Evolutionary conservation across 140 eudicot species (phyloP).

Genomic region (Anethum foeniculum): DNA sequence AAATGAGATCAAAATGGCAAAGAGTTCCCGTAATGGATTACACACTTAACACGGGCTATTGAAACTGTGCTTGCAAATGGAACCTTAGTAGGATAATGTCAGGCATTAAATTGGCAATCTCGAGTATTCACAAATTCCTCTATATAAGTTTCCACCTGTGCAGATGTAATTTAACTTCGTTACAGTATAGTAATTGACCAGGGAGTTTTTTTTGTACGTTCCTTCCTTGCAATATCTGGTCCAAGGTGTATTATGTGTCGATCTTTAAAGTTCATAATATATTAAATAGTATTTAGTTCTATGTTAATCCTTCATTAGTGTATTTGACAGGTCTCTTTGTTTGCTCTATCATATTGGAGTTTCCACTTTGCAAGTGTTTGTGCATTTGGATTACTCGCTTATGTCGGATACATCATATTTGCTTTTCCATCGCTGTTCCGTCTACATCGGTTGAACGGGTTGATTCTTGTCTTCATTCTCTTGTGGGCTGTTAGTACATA

Average conservation of each 20-base stretch:
- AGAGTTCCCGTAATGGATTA: not conserved
- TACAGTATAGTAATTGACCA: not conserved
- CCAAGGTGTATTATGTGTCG: not conserved
- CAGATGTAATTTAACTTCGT: not conserved
- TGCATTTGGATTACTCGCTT: constrained; percentile 89
- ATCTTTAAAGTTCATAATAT: not conserved
- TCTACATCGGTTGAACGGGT: constrained; percentile 81
- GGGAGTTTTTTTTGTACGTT: not conserved
- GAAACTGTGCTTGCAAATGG: not conserved
- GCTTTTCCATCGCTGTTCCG: constrained; percentile 85
- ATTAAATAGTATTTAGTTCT: constrained; percentile 9
- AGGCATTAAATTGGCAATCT: not conserved
- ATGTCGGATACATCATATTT: constrained; percentile 81
- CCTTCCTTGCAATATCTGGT: not conserved
- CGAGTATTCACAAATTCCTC: not conserved
- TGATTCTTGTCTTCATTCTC: constrained; percentile 87
- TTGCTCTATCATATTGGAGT: constrained; percentile 95
- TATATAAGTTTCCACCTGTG: not conserved
- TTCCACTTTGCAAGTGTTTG: constrained; percentile 87
- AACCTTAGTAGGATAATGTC: not conserved
- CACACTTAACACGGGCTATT: not conserved
- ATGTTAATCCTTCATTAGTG: constrained; percentile 37
- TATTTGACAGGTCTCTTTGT: constrained; percentile 76
- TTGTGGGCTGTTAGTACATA: constrained; percentile 92
- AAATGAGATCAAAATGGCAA: not conserved